A percentile compares a stretch with the other conserved stretches of the same genome.
phyloP scores from a whole-genome alignment of 768 basidiomycete genomes.

The Mycena vitilis region DNA sequence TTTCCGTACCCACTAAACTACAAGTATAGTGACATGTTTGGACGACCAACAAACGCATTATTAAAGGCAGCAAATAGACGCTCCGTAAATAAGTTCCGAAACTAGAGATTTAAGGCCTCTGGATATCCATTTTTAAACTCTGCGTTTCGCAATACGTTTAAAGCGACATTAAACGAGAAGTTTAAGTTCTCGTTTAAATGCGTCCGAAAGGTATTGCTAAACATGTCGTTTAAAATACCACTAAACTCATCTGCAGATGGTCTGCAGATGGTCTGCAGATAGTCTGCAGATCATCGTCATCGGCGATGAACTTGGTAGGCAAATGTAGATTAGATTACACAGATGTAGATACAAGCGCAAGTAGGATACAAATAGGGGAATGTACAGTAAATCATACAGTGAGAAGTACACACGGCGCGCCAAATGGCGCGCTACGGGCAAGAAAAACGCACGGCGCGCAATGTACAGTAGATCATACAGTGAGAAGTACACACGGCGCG shows the following conservation, averaged over 20 bases:
- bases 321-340: too few relatives aligned
- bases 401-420: too few relatives aligned
- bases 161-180: slow-evolving; percentile 4
- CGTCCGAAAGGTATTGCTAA: slow-evolving; percentile 2
- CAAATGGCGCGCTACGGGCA: too few relatives aligned
- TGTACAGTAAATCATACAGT: too few relatives aligned
- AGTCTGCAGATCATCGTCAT: slow-evolving; percentile 18
- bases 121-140: slow-evolving; percentile 10
- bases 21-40: slow-evolving; percentile 2
- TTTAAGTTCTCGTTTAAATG: slow-evolving; percentile 9
- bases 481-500: too few relatives aligned
- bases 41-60: neutral
- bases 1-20: neutral
- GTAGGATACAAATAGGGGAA: too few relatives aligned
- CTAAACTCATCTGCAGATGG: slow-evolving; percentile 23
- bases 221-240: neutral
- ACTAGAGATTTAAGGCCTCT: neutral
- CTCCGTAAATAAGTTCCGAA: neutral
- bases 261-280: too few relatives aligned
- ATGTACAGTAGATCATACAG: too few relatives aligned
- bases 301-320: too few relatives aligned
- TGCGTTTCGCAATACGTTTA: slow-evolving; percentile 11
- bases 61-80: neutral
- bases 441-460: too few relatives aligned
- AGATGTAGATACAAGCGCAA: too few relatives aligned